These are phyloP conservation scores for Porogramme epimiltina DNA, from an alignment of 1,284 basidiomycete genomes.

Conservation along the genomic window DNA sequence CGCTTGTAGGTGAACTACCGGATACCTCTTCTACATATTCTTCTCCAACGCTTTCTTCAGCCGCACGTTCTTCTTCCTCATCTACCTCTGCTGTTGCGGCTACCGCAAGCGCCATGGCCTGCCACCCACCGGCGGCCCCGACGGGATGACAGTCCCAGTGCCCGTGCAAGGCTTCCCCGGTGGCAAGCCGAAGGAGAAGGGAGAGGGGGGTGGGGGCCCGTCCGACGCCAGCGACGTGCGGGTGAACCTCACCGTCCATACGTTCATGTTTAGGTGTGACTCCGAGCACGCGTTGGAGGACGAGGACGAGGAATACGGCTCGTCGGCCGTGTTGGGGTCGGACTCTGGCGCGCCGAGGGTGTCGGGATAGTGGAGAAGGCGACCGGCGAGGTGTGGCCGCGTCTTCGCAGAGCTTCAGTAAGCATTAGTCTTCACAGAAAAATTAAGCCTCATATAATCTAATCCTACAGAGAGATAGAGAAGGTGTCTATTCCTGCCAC, in stretches of 20 bases:
- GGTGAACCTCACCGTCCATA: slow-evolving; percentile 73
- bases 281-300: slow-evolving; percentile 35
- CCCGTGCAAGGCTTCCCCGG: slow-evolving; percentile 54
- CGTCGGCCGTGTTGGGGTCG: slow-evolving; percentile 28
- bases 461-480: too few species aligned
- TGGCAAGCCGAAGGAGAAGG: slow-evolving; percentile 40
- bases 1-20: slow-evolving; percentile 55
- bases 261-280: slow-evolving; percentile 51
- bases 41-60: slow-evolving; percentile 54
- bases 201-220: slow-evolving; percentile 32
- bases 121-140: slow-evolving; percentile 31
- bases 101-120: slow-evolving; percentile 28
- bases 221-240: slow-evolving; percentile 53
- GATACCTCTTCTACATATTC: slow-evolving; percentile 58
- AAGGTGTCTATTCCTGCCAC: too few species aligned
- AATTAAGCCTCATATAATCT: too few species aligned
- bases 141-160: slow-evolving; percentile 68
- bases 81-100: slow-evolving; percentile 58
- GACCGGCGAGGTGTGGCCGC: slow-evolving; percentile 44
- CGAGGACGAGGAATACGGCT: slow-evolving; percentile 30
- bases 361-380: slow-evolving; percentile 23
- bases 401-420: slow-evolving; percentile 64
- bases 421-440: too few species aligned
- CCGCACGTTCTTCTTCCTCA: slow-evolving; percentile 54
- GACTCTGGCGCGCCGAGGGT: slow-evolving; percentile 26